These are phyloP conservation scores for Pythium vanterpoolii DNA, from an alignment of 352 stramenopile species.

Conservation along the genomic window DNA sequence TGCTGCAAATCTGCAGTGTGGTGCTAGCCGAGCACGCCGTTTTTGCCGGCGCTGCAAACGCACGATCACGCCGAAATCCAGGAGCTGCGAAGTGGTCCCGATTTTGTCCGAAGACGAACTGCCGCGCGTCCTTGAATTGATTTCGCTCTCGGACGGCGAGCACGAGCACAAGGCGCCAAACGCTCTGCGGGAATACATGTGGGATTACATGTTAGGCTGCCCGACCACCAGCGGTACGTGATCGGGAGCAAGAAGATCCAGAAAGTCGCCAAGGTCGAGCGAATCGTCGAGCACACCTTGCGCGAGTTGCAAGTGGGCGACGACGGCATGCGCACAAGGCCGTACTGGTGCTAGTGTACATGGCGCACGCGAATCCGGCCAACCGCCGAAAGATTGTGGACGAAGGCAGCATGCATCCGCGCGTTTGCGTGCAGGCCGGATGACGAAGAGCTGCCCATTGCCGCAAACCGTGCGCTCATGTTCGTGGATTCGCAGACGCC, in stretches of 20 bases:
- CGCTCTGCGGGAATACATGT: slow-evolving; percentile 7
- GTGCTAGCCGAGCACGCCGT: no score
- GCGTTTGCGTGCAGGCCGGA: not conserved
- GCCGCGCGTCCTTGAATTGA: slow-evolving; percentile 4
- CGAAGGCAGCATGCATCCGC: not conserved
- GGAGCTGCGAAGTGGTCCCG: not conserved
- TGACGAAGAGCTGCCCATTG: not conserved
- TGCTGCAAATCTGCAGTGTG: no score
- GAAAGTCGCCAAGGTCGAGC: slow-evolving; percentile 1
- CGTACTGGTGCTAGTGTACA: slow-evolving; percentile 6
- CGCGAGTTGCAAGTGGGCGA: not conserved
- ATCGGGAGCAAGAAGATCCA: slow-evolving; percentile 7
- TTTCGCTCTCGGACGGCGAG: not conserved
- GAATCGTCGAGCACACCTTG: not conserved
- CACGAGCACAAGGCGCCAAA: slow-evolving; percentile 6
- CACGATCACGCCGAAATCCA: no score
- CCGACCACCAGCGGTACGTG: not conserved
- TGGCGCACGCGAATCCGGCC: slow-evolving; percentile 1
- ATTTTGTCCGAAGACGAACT: slow-evolving; percentile 6
- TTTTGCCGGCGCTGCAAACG: no score
- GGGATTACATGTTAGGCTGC: no score
- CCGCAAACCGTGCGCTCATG: not conserved
- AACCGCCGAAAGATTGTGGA: not conserved
- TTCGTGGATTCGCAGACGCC: not conserved
- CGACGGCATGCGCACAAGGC: not conserved